Conservation (phyloP, 176 grass and related monocot genomes). For the Leersia perrieri region DNA sequence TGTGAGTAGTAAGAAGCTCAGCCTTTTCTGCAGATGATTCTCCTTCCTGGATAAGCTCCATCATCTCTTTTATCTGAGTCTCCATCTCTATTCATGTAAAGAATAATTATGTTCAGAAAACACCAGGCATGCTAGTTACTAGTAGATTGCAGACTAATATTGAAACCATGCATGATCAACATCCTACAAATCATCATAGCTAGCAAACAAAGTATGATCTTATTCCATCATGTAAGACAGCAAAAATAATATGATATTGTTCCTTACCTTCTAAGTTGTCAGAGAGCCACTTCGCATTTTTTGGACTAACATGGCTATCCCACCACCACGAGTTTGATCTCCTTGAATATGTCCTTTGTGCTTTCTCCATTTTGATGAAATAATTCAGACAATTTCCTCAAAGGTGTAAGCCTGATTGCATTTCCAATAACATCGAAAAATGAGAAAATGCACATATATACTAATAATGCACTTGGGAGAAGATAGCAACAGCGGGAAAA, state of each 20-base stretch:
- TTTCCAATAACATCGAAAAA: constrained; percentile 26
- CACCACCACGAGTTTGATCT: constrained; percentile 86
- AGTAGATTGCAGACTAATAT: neutral
- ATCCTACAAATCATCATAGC: neutral
- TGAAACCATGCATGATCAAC: constrained; percentile 1
- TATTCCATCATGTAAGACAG: neutral
- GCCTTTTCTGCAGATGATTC: constrained; percentile 80
- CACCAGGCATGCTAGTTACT: neutral
- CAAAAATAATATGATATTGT: neutral
- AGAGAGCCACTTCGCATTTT: constrained; percentile 82
- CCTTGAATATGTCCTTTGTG: constrained; percentile 38
- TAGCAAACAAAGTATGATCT: neutral
- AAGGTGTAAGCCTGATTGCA: constrained; percentile 7
- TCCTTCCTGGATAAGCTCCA: constrained; percentile 60
- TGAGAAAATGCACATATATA: neutral
- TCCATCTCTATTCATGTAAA: constrained; percentile 72
- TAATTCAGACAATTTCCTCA: constrained; percentile 14
- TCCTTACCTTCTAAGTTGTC: constrained; percentile 74
- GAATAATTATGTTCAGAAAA: constrained; percentile 26
- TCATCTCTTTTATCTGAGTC: constrained; percentile 71
- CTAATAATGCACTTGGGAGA: constrained; percentile 2
- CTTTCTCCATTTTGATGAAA: constrained; percentile 52
- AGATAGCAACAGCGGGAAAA: neutral
- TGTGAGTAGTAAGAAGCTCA: constrained; percentile 54
- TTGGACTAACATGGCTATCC: constrained; percentile 69